Evolutionary conservation across 1,284 basidiomycete species (phyloP), one percentile per base, ranked within the genome.

Genomic region (Heterobasidion parviporum): DNA sequence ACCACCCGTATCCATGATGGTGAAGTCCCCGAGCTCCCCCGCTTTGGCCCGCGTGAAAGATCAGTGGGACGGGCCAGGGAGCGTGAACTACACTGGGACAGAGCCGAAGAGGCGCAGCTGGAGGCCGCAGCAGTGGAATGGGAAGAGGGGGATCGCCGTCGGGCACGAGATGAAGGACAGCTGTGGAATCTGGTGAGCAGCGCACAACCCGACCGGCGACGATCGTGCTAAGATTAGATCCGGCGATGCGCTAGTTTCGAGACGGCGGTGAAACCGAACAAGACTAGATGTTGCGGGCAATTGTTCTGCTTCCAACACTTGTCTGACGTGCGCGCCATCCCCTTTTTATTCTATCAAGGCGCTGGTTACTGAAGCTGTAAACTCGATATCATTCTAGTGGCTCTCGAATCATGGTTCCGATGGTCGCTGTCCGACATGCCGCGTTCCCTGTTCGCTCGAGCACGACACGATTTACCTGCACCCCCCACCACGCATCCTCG

Each of bases 221-320:
- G 47, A 26, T n/a, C 47, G 14, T 26, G n/a, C 47, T 49, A n/a
- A 49, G n/a, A 26, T 49, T 15, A 18, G 60, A 26, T 26, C 26
- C 26, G 26, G 26, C 26, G 26, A 26, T 33, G 32, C 15, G 43
- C 47, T 54, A 62, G 61, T 49, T 62, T 62, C 35, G 60, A 62
- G 18, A 41, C 54, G 7, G 55, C 61, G 1, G 55, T 59, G 50
- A 62, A 59, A 55, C 61, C 61, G 5, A 61, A 61, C 53, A 57
- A 59, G 50, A 49, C 61, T 9, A 45, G 60, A 8, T 62, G 61
- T 50, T 62, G 61, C 32, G 58, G 58, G 6, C 61, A 62, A 46
- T 33, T 62, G 16, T 62, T 62, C 54, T 62, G 61, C 48, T 61
- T 49, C 50, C 60, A 62, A 44, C 61, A 62, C 41, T 18, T 62